Conservation (phyloP, 2,329 filamentous ascomycete species). For the Neonectria punicea region DNA sequence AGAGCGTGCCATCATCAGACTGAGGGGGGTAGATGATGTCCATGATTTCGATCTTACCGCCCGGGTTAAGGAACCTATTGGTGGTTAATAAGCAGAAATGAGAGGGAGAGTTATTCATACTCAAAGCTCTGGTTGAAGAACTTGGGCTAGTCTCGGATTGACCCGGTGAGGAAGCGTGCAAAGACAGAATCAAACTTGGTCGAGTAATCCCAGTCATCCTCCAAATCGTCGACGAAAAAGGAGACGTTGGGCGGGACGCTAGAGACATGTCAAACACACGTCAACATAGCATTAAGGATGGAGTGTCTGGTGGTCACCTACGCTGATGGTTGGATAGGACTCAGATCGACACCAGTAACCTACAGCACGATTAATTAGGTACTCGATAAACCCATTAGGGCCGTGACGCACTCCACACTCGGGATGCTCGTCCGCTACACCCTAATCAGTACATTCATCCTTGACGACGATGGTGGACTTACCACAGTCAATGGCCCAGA, state of each 20-base stretch:
- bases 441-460: background rate
- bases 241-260: too few relatives aligned
- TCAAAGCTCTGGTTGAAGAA: slow-evolving; percentile 26
- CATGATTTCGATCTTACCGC: slow-evolving; percentile 21
- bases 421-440: slow-evolving; percentile 26
- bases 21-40: slow-evolving; percentile 25
- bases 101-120: background rate
- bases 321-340: slow-evolving; percentile 17
- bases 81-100: background rate
- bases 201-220: slow-evolving; percentile 1
- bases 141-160: slow-evolving; percentile 25
- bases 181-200: slow-evolving; percentile 28
- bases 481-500: slow-evolving; percentile 32
- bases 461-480: fast-evolving
- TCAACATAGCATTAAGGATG: too few relatives aligned
- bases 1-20: slow-evolving; percentile 9
- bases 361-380: background rate
- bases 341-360: slow-evolving; percentile 29
- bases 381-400: too few relatives aligned
- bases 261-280: too few relatives aligned
- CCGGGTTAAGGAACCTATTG: slow-evolving; percentile 8
- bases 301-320: too few relatives aligned
- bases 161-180: slow-evolving; percentile 19
- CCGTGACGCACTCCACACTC: slow-evolving; percentile 7
- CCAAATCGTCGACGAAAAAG: too few relatives aligned